These are phyloP conservation scores for Microcos paniculata DNA, from an alignment of 345 rosid genomes.

Conservation along the genomic window DNA sequence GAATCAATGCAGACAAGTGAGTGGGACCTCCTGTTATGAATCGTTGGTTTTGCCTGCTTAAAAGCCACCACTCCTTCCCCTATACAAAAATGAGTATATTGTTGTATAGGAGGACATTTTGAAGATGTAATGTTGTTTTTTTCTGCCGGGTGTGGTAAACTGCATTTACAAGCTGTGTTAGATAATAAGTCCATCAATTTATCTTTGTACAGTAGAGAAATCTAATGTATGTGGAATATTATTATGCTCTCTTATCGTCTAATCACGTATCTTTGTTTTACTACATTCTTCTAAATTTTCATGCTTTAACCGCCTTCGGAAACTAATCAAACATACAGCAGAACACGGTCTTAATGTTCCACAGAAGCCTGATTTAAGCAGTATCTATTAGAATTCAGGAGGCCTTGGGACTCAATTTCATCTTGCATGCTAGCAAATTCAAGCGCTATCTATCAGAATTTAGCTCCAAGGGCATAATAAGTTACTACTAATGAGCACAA, in stretches of 20 bases:
- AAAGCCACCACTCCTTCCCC: constrained; percentile 22
- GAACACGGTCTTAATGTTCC: background rate
- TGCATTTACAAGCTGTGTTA: constrained; percentile 10
- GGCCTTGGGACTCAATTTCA: no score
- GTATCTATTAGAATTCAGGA: no score
- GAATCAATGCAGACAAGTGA: constrained; percentile 84
- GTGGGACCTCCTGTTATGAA: background rate
- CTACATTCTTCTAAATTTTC: background rate
- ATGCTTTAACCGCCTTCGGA: background rate
- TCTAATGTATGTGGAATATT: constrained; percentile 16
- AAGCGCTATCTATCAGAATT: no score
- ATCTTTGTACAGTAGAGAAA: constrained; percentile 40
- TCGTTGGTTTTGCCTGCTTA: constrained; percentile 9
- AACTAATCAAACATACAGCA: background rate
- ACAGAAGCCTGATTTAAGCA: background rate
- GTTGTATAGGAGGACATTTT: constrained; percentile 35
- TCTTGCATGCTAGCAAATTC: no score
- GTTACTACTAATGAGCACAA: no score
- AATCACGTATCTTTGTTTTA: background rate
- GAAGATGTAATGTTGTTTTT: constrained; percentile 23
- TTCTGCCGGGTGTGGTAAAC: constrained; percentile 4
- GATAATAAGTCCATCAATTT: constrained; percentile 21
- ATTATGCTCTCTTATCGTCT: background rate
- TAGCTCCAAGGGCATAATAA: no score
- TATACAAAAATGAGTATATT: constrained; percentile 23